phyloP scores from a whole-genome alignment of 73 alveolate species.

The Paramecium sonneborni region DNA sequence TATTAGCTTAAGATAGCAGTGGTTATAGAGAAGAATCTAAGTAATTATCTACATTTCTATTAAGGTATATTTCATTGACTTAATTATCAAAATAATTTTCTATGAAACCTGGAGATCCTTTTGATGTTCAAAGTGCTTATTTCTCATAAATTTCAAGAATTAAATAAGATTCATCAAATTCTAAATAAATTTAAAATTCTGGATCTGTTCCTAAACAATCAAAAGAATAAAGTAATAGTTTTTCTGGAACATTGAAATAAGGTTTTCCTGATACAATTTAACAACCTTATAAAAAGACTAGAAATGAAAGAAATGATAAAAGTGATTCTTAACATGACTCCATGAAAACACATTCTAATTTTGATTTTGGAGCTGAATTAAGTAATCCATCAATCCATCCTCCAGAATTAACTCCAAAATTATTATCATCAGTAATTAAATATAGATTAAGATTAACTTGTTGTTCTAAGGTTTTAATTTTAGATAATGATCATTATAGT shows the following conservation, averaged over 20 bases:
- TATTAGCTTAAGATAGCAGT: constrained; percentile 27
- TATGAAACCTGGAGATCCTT: constrained; percentile 23
- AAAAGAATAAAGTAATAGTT: background rate
- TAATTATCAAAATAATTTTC: background rate
- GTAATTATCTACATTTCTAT: background rate
- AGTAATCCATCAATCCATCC: constrained; percentile 26
- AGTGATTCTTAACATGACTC: constrained; percentile 39
- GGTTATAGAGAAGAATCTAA: constrained; percentile 38
- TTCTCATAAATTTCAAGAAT: constrained; percentile 11
- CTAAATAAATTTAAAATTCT: background rate
- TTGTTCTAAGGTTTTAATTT: constrained; percentile 14
- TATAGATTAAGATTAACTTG: constrained; percentile 10
- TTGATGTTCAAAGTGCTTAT: constrained; percentile 27
- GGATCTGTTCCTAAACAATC: constrained; percentile 13
- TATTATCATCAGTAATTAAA: background rate
- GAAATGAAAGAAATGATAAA: background rate
- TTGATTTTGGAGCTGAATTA: constrained; percentile 25
- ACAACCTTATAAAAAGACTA: background rate
- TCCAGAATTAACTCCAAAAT: constrained; percentile 31
- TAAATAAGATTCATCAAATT: constrained; percentile 27
- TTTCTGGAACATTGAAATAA: constrained; percentile 30
- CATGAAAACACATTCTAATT: background rate
- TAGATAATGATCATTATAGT: constrained; percentile 56
- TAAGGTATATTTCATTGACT: background rate
- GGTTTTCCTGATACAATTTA: constrained; percentile 8